A percentile compares a stretch with the other conserved stretches of the same genome.
Evolutionary conservation across 129 eudicot species (phyloP).

Genomic region (Artemisia annua): DNA sequence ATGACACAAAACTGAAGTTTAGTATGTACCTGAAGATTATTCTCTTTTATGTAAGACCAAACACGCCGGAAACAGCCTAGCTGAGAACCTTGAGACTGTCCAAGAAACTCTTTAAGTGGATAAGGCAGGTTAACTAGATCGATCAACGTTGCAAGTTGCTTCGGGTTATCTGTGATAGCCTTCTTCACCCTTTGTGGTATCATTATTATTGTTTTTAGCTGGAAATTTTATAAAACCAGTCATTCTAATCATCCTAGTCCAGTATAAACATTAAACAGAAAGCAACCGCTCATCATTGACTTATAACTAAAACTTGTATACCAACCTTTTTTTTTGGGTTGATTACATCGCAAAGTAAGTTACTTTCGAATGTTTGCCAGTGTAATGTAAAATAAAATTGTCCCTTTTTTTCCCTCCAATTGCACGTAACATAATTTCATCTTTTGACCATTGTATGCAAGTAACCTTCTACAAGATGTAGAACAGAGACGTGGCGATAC

Average conservation of each 20-base stretch:
- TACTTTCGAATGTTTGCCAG: not conserved
- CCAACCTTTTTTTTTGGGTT: not conserved
- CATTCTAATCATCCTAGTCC: constrained; percentile 10
- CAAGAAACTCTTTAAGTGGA: constrained; percentile 75
- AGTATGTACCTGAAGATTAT: constrained; percentile 78
- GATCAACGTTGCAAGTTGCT: constrained; percentile 82
- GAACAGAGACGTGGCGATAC: too few relatives aligned
- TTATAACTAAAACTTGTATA: too few relatives aligned
- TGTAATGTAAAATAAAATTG: too few relatives aligned
- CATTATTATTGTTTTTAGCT: constrained; percentile 42
- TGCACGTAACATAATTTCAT: too few relatives aligned
- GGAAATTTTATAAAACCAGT: not conserved
- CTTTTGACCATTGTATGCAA: too few relatives aligned
- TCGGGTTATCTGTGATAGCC: constrained; percentile 71
- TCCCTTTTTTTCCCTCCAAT: too few relatives aligned
- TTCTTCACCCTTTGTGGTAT: constrained; percentile 76
- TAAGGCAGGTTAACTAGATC: constrained; percentile 94
- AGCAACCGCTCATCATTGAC: too few relatives aligned
- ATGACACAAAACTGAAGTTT: not conserved
- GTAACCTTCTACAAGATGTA: too few relatives aligned
- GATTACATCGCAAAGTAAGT: not conserved
- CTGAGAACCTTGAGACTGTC: constrained; percentile 84
- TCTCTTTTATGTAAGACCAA: constrained; percentile 89
- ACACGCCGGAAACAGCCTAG: constrained; percentile 81
- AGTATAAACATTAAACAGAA: too few relatives aligned